phyloP scores from a whole-genome alignment of 345 rosid species.

The Linum trigynum region DNA sequence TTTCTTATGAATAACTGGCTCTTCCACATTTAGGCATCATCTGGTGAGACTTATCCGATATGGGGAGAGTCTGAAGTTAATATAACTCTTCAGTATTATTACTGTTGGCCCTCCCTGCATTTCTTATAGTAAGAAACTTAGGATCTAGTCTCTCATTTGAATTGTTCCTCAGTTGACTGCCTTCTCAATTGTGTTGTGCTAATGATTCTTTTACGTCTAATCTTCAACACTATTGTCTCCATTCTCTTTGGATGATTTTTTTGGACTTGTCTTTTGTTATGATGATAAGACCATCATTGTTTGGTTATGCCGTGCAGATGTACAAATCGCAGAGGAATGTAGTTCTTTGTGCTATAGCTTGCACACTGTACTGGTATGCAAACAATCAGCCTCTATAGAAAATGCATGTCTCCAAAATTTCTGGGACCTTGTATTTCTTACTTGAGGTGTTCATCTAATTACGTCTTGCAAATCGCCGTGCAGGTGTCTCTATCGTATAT shows the following conservation, averaged over 20 bases:
- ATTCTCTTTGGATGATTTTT: neutral
- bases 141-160: neutral
- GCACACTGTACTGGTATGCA: slow-evolving; percentile 76
- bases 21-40: neutral
- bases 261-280: neutral
- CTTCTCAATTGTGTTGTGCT: neutral
- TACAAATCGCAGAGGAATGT: slow-evolving; percentile 86
- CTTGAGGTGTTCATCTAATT: too few species aligned
- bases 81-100: neutral
- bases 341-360: slow-evolving; percentile 63
- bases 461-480: neutral
- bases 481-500: slow-evolving; percentile 80
- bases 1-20: too few species aligned
- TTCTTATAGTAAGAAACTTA: neutral
- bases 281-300: neutral
- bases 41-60: neutral
- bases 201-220: neutral
- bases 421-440: neutral
- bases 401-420: neutral
- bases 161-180: neutral
- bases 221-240: neutral
- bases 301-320: slow-evolving; percentile 38
- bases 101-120: neutral
- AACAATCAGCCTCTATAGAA: neutral
- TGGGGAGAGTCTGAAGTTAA: neutral